Base-by-base conservation (phyloP, 2,329 filamentous ascomycete genomes). In the Fusarium graminum region DNA sequence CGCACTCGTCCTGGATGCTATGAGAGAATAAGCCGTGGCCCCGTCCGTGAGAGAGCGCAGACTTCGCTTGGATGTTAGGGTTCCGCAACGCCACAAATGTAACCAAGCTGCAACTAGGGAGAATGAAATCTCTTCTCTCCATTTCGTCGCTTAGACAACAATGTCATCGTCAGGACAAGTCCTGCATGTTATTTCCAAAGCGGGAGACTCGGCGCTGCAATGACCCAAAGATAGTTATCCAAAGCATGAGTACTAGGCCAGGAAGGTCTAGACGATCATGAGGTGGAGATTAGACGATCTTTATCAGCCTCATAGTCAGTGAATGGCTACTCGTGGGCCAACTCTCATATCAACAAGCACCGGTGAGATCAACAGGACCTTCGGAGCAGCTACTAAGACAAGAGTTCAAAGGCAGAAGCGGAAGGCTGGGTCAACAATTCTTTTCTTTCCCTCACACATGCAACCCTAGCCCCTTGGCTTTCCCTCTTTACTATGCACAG, bases 171-270 rank as follows among this genome's bases (percentile, higher is more conserved):
- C 34, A 12, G 10, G 16, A 19, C 13, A n/a, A 34, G 39, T 22
- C 38, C 34, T 58, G 49, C 16, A 40, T 25, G 9, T 45, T 19
- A 17, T 54, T 44, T 6, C 19, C n/a, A 16, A 36, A 30, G 25
- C 16, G 47, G 25, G 28, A 38, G n/a, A 19, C 7, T 16, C 3
- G 22, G 13, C 9, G n/a, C 32, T 36, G 38, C 13, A 32, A 29
- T 25, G 10, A 16, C 26, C 19, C 44, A 8, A 17, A 22, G 12
- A 22, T 13, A 12, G 13, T 17, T 30, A 39, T 32, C n/a, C 13
- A 17, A 28, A 4, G 16, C 13, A 28, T 14, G 17, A 11, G 1
- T 12, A 25, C 19, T 16, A 25, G 14, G 6, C 22, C n/a, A 17
- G 12, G 25, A 38, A 19, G 45, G 16, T n/a, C 22, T 26, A 22